A percentile compares a stretch with the other conserved stretches of the same genome.
phyloP scores from a whole-genome alignment of 768 basidiomycete species.

The Chlorophyllum brunneum region DNA sequence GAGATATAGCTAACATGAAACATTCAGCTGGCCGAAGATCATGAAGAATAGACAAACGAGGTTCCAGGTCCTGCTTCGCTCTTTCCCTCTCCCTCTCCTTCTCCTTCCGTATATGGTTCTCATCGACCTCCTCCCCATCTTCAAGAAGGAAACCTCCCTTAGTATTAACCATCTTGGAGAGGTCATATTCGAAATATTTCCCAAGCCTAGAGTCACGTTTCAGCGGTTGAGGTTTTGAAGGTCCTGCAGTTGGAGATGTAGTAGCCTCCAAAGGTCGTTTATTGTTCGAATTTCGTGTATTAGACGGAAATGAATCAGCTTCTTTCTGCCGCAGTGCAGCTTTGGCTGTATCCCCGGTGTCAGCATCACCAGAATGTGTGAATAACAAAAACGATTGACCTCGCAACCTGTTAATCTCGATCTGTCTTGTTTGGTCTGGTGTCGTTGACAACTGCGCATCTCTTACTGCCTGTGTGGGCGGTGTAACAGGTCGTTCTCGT shows the following conservation, averaged over 20 bases:
- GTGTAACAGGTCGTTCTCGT: conserved; percentile 31
- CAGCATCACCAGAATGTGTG: neutral
- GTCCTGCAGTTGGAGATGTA: conserved; percentile 60
- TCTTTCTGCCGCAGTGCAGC: conserved; percentile 68
- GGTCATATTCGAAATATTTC: conserved; percentile 95
- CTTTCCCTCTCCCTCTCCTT: conserved; percentile 78
- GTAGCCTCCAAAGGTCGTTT: conserved; percentile 69
- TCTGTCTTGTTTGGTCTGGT: conserved; percentile 65
- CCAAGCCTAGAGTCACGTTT: conserved; percentile 78
- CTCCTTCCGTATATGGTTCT: conserved; percentile 71
- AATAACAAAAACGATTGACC: conserved; percentile 33
- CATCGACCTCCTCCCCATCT: conserved; percentile 79
- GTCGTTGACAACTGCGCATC: conserved; percentile 35
- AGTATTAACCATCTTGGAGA: conserved; percentile 95
- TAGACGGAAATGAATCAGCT: conserved; percentile 44
- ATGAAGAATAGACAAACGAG: conserved; percentile 43
- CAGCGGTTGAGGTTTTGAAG: conserved; percentile 43
- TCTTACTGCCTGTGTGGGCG: conserved; percentile 28
- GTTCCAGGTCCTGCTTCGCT: conserved; percentile 69
- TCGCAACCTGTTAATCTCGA: conserved; percentile 78
- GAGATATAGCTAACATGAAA: conserved; percentile 58
- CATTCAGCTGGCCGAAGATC: neutral
- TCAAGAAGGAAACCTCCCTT: conserved; percentile 95
- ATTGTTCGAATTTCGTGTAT: conserved; percentile 55
- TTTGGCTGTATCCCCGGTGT: conserved; percentile 49